Conservation (phyloP, 768 basidiomycete species). For the Tylopilus vinaceipallidus region DNA sequence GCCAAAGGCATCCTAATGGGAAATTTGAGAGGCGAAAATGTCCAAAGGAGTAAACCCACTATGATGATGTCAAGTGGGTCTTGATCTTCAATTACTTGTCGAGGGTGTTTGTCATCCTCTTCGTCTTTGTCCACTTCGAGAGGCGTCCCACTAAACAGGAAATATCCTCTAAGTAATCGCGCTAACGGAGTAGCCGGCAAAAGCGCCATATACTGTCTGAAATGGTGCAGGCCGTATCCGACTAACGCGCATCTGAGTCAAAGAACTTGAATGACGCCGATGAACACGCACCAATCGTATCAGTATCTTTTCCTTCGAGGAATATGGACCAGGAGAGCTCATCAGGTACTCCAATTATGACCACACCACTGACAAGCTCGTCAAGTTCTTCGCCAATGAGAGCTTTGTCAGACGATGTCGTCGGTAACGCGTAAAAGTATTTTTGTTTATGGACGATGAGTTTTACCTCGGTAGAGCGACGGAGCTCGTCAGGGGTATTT, state of each 20-base stretch:
- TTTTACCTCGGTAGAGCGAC: slow-evolving; percentile 74
- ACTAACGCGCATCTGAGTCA: slow-evolving; percentile 37
- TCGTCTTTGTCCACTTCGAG: slow-evolving; percentile 39
- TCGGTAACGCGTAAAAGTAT: slow-evolving; percentile 60
- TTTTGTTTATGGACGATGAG: slow-evolving; percentile 63
- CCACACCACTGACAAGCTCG: slow-evolving; percentile 67
- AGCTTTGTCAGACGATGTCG: slow-evolving; percentile 41
- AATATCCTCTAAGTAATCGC: slow-evolving; percentile 62
- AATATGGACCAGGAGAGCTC: slow-evolving; percentile 79
- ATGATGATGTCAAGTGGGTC: slow-evolving; percentile 62
- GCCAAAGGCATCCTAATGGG: slow-evolving; percentile 52
- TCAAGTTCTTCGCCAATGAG: slow-evolving; percentile 61
- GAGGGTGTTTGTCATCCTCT: slow-evolving; percentile 13
- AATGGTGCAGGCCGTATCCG: slow-evolving; percentile 53
- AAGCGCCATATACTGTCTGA: slow-evolving; percentile 60
- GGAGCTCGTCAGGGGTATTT: slow-evolving; percentile 72
- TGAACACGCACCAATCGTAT: slow-evolving; percentile 56
- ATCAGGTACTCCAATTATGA: slow-evolving; percentile 74
- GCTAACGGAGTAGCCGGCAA: slow-evolving; percentile 64
- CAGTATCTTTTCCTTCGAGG: slow-evolving; percentile 72
- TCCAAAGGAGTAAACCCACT: slow-evolving; percentile 40
- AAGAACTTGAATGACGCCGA: background rate
- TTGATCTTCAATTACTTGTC: slow-evolving; percentile 28
- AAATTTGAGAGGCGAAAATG: slow-evolving; percentile 5
- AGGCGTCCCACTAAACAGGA: slow-evolving; percentile 53